Conservation (phyloP, 345 rosid genomes). For the Cardamine resedifolia region DNA sequence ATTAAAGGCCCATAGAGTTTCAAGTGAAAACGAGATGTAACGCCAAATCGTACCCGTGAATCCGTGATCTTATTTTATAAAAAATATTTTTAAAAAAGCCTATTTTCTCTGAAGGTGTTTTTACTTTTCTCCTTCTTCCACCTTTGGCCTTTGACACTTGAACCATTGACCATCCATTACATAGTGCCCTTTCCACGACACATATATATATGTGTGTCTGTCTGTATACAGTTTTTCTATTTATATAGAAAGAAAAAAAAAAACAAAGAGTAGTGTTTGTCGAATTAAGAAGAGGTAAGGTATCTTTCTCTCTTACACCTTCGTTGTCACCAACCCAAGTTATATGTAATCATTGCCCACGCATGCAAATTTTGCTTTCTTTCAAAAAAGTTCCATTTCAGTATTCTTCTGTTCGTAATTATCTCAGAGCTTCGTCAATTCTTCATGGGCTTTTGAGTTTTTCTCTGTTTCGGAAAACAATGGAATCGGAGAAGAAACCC, state of each 20-base stretch:
- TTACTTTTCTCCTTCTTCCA: slow-evolving; percentile 3
- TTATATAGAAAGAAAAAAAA: neutral
- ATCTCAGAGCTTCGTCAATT: neutral
- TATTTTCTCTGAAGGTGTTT: neutral
- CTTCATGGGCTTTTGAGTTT: slow-evolving; percentile 24
- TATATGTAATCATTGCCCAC: slow-evolving; percentile 30
- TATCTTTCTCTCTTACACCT: neutral
- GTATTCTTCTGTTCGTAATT: slow-evolving; percentile 18
- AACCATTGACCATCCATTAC: slow-evolving; percentile 34
- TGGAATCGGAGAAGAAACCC: slow-evolving; percentile 57
- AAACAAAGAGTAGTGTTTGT: neutral
- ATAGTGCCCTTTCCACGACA: slow-evolving; percentile 21
- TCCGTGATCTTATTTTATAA: neutral
- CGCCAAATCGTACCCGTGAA: slow-evolving; percentile 26
- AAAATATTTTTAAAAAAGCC: neutral
- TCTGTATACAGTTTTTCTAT: neutral
- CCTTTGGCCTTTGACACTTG: slow-evolving; percentile 20
- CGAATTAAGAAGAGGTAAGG: slow-evolving; percentile 22
- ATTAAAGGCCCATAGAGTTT: slow-evolving; percentile 6
- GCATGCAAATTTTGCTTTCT: slow-evolving; percentile 23
- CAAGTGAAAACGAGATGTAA: slow-evolving; percentile 7
- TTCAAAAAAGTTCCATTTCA: slow-evolving; percentile 14
- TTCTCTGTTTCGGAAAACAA: neutral
- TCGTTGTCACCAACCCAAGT: neutral
- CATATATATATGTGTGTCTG: neutral